phyloP scores from a whole-genome alignment of 176 grass and related monocot species.

The Eleusine indica region DNA sequence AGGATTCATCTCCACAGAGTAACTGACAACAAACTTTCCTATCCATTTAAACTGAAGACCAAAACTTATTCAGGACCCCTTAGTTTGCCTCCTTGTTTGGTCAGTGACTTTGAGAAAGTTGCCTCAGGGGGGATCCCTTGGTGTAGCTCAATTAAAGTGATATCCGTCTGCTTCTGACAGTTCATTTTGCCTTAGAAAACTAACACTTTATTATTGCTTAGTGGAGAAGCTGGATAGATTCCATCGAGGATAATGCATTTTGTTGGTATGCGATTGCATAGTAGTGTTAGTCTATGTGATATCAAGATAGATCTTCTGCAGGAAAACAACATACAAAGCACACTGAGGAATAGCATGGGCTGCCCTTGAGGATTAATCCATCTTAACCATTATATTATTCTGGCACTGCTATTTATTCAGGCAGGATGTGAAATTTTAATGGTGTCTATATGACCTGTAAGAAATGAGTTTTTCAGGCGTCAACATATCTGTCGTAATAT shows the following conservation, averaged over 20 bases:
- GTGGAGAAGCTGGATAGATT: conserved; percentile 1
- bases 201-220: conserved; percentile 6
- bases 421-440: too few species aligned
- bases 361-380: conserved; percentile 11
- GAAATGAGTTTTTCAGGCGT: background rate
- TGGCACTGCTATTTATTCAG: background rate
- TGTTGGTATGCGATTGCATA: background rate
- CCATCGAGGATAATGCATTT: background rate
- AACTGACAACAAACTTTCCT: background rate
- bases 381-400: background rate
- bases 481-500: too few species aligned
- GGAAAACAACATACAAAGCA: background rate
- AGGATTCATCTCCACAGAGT: conserved; percentile 2
- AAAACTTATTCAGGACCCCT: background rate
- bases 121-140: background rate
- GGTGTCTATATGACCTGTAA: too few species aligned
- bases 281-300: background rate
- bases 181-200: background rate
- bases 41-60: background rate
- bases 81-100: background rate
- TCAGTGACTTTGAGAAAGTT: background rate
- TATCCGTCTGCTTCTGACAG: background rate
- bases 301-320: background rate
- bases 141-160: background rate
- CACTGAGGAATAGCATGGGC: background rate